Percentiles rank a stretch among this genome's conserved stretches.
phyloP scores from a whole-genome alignment of 768 basidiomycete genomes.

The Naematelia encephala region DNA sequence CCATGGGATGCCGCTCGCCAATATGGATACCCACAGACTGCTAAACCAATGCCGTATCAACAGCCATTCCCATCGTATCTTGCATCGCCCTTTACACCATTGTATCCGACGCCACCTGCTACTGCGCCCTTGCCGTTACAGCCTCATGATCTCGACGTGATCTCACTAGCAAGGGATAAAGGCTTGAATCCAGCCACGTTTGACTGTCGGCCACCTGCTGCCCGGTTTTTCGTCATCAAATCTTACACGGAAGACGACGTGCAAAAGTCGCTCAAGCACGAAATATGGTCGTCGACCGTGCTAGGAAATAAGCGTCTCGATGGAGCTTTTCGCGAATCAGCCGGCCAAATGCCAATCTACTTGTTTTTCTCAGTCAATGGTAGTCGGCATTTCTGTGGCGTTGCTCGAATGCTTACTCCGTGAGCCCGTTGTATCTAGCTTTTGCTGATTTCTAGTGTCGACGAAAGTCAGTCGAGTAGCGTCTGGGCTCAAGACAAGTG shows the following conservation, averaged over 20 bases:
- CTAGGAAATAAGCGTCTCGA: constrained; percentile 96
- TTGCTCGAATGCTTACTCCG: constrained; percentile 98
- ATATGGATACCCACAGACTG: not conserved
- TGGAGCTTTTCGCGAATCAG: constrained; percentile 94
- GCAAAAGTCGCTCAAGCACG: constrained; percentile 94
- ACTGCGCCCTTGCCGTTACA: constrained; percentile 1
- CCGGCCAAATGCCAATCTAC: constrained; percentile 88
- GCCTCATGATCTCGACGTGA: constrained; percentile 30
- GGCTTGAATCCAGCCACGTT: constrained; percentile 46
- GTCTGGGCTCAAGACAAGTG: constrained; percentile 99
- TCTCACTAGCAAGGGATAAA: constrained; percentile 39
- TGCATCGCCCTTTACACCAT: constrained; percentile 1
- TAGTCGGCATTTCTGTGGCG: constrained; percentile 85
- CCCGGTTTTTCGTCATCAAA: constrained; percentile 96
- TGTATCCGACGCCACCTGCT: constrained; percentile 2
- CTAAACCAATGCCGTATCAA: constrained; percentile 2
- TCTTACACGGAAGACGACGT: constrained; percentile 98
- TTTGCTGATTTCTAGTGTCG: constrained; percentile 57
- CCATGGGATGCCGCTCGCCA: not conserved
- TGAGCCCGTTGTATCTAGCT: constrained; percentile 50
- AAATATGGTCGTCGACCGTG: constrained; percentile 96
- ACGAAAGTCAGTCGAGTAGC: constrained; percentile 88
- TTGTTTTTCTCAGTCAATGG: constrained; percentile 97
- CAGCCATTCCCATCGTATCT: constrained; percentile 1
- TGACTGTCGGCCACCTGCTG: constrained; percentile 55